Evolutionary conservation across 73 alveolate species (phyloP).

Genomic region (Stentor coeruleus): DNA sequence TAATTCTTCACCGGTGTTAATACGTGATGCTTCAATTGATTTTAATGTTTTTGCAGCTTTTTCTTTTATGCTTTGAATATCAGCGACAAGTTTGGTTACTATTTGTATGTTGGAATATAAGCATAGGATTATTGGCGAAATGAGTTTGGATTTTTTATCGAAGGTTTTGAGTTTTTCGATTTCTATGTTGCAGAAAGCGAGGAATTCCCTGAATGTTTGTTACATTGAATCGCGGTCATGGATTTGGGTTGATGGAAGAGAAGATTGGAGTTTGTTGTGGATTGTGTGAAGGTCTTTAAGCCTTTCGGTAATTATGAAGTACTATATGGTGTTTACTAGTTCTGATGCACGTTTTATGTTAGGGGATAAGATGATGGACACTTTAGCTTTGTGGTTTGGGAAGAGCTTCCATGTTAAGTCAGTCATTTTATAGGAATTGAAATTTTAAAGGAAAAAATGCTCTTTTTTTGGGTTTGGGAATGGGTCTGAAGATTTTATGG

Average conservation of each 20-base stretch:
- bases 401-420: too few species aligned
- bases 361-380: too few species aligned
- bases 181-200: slow-evolving; percentile 14
- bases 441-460: too few species aligned
- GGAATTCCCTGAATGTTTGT: background rate
- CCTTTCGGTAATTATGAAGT: too few species aligned
- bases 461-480: too few species aligned
- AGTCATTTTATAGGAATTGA: too few species aligned
- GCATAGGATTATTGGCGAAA: background rate
- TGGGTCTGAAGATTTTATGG: too few species aligned
- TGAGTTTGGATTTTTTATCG: background rate
- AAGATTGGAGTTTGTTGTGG: background rate
- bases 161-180: background rate
- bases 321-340: too few species aligned
- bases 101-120: background rate
- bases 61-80: background rate
- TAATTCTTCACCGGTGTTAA: background rate
- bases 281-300: background rate
- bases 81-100: background rate
- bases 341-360: too few species aligned
- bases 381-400: too few species aligned
- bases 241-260: background rate
- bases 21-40: background rate
- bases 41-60: background rate
- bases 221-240: slow-evolving; percentile 16